phyloP scores from a whole-genome alignment of 2,329 filamentous ascomycete genomes.

The Xylariaceae sp. region DNA sequence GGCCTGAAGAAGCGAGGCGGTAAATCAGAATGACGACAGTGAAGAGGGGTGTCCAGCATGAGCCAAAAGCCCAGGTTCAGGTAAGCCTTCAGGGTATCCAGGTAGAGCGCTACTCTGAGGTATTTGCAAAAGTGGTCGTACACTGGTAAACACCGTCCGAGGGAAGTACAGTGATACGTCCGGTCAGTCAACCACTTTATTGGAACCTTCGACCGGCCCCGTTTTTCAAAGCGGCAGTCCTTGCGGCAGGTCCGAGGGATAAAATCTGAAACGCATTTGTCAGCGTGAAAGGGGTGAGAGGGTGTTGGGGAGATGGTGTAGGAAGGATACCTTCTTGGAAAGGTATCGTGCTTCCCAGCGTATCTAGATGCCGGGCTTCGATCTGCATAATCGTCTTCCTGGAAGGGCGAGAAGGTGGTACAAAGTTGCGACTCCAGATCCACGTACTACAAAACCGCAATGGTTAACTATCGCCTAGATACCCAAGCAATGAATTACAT shows the following conservation, averaged over 20 bases:
- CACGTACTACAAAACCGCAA: neutral
- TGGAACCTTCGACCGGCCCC: neutral
- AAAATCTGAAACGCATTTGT: neutral
- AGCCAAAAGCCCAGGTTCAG: neutral
- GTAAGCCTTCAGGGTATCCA: constrained; percentile 1
- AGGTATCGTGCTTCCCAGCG: neutral
- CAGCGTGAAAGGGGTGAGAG: neutral
- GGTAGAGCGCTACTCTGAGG: neutral
- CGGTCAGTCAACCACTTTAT: neutral
- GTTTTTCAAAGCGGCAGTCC: neutral
- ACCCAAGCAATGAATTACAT: neutral
- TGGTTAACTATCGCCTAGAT: neutral
- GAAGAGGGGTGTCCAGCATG: neutral
- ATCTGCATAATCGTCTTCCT: neutral
- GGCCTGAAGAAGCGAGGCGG: neutral
- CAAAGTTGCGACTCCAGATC: neutral
- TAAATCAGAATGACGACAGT: neutral
- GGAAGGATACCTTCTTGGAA: neutral
- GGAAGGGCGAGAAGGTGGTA: neutral
- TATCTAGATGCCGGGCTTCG: neutral
- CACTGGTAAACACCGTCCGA: neutral
- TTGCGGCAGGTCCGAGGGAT: neutral
- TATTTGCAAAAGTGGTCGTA: constrained; percentile 2
- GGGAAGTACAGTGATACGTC: neutral
- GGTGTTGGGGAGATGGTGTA: neutral